Conservation (phyloP, 83 land plant species). For the Thuja plicata region DNA sequence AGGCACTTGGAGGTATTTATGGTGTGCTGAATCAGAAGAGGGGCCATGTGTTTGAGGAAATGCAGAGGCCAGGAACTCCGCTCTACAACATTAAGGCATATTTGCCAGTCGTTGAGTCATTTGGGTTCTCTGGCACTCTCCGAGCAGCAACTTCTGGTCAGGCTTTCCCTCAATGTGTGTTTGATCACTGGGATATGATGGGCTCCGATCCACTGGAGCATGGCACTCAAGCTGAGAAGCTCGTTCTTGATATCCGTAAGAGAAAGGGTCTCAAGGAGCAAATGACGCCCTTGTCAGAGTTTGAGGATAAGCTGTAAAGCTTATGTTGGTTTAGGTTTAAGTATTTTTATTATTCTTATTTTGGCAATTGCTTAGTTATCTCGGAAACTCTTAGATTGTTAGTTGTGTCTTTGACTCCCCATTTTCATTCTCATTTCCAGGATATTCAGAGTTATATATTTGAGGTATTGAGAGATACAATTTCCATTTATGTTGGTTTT, state of each 20-base stretch:
- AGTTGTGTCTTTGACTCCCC: no score
- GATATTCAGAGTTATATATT: no score
- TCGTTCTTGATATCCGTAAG: slow-evolving; percentile 46
- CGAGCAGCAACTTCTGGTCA: slow-evolving; percentile 69
- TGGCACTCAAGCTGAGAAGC: slow-evolving; percentile 34
- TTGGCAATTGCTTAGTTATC: no score
- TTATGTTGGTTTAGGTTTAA: background rate
- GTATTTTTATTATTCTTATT: no score
- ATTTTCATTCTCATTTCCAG: no score
- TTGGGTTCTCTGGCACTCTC: slow-evolving; percentile 50
- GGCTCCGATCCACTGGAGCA: slow-evolving; percentile 47
- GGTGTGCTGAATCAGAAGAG: slow-evolving; percentile 71
- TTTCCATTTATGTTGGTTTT: no score
- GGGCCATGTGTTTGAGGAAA: slow-evolving; percentile 67
- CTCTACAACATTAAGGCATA: slow-evolving; percentile 63
- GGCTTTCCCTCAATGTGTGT: slow-evolving; percentile 70
- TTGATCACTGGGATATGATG: slow-evolving; percentile 74
- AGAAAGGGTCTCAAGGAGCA: slow-evolving; percentile 67
- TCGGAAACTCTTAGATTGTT: no score
- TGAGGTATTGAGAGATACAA: no score
- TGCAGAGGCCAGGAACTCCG: slow-evolving; percentile 71
- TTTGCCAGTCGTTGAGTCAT: slow-evolving; percentile 56
- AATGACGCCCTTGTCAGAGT: slow-evolving; percentile 58
- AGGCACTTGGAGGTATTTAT: slow-evolving; percentile 67
- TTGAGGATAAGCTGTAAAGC: slow-evolving; percentile 54